A percentile compares a stretch with the other conserved stretches of the same genome.
These are phyloP conservation scores for Yarrowia alimentaria DNA, from an alignment of 805 yeast genomes.

Conservation along the genomic window DNA sequence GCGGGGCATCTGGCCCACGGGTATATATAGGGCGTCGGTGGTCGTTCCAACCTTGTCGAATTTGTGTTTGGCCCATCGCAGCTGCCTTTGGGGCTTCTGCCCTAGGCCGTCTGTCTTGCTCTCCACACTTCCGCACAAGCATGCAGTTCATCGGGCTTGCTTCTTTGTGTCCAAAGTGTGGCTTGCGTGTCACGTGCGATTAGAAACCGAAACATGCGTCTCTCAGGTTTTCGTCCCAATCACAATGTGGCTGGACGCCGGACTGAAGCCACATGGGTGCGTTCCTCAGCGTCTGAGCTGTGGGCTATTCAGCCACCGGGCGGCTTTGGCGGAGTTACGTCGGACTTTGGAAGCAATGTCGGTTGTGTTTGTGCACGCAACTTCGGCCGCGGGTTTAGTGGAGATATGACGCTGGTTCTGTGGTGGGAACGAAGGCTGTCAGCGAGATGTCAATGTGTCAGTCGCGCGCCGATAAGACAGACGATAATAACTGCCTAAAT, in stretches of 20 bases:
- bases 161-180: slow-evolving; percentile 10
- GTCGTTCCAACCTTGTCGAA: neutral
- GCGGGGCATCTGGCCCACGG: neutral
- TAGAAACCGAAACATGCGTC: slow-evolving; percentile 7
- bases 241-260: neutral
- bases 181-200: slow-evolving; percentile 27
- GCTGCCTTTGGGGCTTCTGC: slow-evolving; percentile 11
- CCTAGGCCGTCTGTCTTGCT: slow-evolving; percentile 12
- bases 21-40: neutral
- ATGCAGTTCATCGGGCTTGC: slow-evolving; percentile 13
- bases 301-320: neutral
- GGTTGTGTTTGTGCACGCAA: neutral
- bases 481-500: no score
- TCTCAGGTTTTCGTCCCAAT: slow-evolving; percentile 3
- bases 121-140: slow-evolving; percentile 8
- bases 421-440: no score
- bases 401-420: no score
- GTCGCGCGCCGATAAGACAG: no score
- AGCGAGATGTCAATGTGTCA: no score
- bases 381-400: no score
- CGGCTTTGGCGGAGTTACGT: slow-evolving; percentile 10
- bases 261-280: slow-evolving; percentile 25
- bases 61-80: neutral
- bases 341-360: slow-evolving; percentile 16
- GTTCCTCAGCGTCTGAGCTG: neutral